These are phyloP conservation scores for Saccharata proteae DNA, from an alignment of 2,329 filamentous ascomycete species.

Conservation along the genomic window DNA sequence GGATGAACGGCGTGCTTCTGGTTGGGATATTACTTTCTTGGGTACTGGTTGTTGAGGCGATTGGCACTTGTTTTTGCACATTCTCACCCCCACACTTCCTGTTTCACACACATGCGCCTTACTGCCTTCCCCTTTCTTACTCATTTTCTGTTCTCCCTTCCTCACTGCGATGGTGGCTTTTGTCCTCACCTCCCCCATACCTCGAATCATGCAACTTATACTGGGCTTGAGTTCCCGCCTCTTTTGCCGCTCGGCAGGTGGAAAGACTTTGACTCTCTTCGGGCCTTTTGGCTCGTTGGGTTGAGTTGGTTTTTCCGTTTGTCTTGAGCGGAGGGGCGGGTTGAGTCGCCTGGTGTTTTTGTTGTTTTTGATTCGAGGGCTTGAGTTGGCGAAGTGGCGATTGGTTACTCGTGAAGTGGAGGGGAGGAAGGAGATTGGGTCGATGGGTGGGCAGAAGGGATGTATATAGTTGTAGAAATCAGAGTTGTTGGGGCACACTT, in stretches of 20 bases:
- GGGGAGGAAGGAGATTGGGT: too few species aligned
- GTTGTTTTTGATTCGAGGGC: too few species aligned
- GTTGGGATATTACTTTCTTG: too few species aligned
- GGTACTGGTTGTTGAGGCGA: neutral
- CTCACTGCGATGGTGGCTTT: too few species aligned
- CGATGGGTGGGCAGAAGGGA: too few species aligned
- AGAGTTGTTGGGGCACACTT: too few species aligned
- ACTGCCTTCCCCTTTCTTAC: constrained; percentile 1
- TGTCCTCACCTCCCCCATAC: neutral
- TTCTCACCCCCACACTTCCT: neutral
- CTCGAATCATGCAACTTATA: neutral
- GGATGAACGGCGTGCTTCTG: too few species aligned
- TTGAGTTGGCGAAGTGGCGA: too few species aligned
- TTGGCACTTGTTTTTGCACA: neutral
- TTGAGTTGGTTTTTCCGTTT: constrained; percentile 8
- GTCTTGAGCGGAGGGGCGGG: constrained; percentile 1
- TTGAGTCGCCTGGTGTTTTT: neutral
- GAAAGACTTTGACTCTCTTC: constrained; percentile 14
- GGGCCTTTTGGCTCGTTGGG: neutral
- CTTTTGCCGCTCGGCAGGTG: constrained; percentile 4
- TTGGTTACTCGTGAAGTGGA: too few species aligned
- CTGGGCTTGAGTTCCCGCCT: constrained; percentile 1
- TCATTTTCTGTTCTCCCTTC: neutral
- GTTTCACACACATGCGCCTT: neutral
- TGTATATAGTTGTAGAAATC: too few species aligned